phyloP scores from a whole-genome alignment of 23 red algal species.

The Gracilaria gracilis region DNA sequence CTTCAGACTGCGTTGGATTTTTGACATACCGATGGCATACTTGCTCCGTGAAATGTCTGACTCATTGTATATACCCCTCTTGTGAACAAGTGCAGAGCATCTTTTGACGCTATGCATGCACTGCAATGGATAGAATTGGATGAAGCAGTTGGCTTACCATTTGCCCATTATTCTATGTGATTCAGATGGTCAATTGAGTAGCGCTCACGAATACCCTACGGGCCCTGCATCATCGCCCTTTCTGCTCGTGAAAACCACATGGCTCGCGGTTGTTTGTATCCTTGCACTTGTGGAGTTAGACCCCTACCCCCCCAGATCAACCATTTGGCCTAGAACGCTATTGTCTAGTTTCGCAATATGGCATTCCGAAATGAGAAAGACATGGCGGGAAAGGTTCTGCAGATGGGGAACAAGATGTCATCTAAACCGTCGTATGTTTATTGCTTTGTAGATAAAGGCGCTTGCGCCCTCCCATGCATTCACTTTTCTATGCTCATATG shows the following conservation, averaged over 20 bases:
- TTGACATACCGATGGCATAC: too few relatives aligned
- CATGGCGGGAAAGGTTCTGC: background rate
- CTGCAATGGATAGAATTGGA: background rate
- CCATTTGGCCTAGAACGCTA: background rate
- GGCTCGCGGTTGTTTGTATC: background rate
- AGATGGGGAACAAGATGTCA: background rate
- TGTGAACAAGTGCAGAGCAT: background rate
- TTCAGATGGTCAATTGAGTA: too few relatives aligned
- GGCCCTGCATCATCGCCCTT: background rate
- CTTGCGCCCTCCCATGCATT: background rate
- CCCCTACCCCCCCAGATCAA: background rate
- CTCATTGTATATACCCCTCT: background rate
- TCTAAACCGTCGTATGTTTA: background rate
- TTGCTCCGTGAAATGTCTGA: background rate
- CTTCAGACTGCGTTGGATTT: too few relatives aligned
- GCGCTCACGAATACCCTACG: background rate
- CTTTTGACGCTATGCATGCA: background rate
- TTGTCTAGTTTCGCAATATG: background rate
- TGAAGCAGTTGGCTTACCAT: too few relatives aligned
- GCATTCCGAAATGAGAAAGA: background rate
- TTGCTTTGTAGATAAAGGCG: background rate
- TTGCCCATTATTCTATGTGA: too few relatives aligned
- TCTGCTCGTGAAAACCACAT: background rate
- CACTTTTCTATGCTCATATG: background rate
- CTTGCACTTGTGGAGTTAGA: background rate